Evolutionary conservation across 2,329 filamentous ascomycete species (phyloP).

Genomic region (Fusarium sp.): DNA sequence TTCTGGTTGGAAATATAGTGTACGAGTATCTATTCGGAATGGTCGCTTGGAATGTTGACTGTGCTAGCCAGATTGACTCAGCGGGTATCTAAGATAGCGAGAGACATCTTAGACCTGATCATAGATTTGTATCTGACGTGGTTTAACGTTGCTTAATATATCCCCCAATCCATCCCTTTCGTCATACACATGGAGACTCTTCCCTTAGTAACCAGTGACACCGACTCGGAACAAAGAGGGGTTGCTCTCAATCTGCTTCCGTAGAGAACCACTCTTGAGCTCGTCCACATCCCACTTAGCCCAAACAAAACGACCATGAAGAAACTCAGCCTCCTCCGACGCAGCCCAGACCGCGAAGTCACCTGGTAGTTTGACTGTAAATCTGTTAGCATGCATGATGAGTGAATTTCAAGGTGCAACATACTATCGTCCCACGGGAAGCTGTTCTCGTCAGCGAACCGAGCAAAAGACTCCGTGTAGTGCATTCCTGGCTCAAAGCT

Average conservation of each 20-base stretch:
- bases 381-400: rapidly evolving
- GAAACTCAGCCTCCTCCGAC: conserved; percentile 18
- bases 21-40: no score
- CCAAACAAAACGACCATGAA: conserved; percentile 16
- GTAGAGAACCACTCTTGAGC: conserved; percentile 3
- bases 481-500: conserved; percentile 33
- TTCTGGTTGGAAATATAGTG: no score
- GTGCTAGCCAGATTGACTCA: no score
- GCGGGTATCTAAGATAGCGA: neutral
- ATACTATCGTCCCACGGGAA: conserved; percentile 21
- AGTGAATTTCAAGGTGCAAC: rapidly evolving
- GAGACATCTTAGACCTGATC: neutral
- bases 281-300: conserved; percentile 25
- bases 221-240: conserved; percentile 3
- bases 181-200: no score
- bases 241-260: conserved; percentile 1
- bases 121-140: neutral
- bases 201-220: neutral
- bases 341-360: conserved; percentile 27
- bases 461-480: conserved; percentile 8
- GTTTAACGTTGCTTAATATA: neutral
- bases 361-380: conserved; percentile 1
- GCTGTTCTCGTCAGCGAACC: conserved; percentile 4
- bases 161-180: no score
- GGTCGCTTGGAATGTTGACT: no score